These are phyloP conservation scores for Graphilbum sp. DNA, from an alignment of 2,329 filamentous ascomycete species.

Conservation along the genomic window DNA sequence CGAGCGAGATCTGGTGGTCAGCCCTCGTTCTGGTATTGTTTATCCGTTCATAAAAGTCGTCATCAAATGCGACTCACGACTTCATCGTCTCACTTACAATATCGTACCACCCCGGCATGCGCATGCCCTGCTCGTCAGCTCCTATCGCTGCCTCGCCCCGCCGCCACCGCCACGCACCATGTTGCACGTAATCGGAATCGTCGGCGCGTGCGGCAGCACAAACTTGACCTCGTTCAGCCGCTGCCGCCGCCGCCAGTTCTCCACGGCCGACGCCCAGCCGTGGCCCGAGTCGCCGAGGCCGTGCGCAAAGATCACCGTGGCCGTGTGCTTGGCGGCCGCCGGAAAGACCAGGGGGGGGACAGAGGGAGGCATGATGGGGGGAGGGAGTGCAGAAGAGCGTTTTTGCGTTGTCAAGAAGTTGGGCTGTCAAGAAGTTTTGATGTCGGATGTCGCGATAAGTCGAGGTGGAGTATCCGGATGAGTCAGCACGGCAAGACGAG, in stretches of 20 bases:
- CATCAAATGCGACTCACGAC: too few relatives aligned
- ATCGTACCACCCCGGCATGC: constrained; percentile 82
- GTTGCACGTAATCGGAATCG: constrained; percentile 60
- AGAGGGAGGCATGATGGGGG: neutral
- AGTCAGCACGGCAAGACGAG: too few relatives aligned
- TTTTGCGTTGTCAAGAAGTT: neutral
- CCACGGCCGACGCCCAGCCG: constrained; percentile 67
- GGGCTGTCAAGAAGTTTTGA: too few relatives aligned
- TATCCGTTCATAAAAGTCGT: too few relatives aligned
- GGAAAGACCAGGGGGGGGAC: constrained; percentile 56
- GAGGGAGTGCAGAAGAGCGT: neutral
- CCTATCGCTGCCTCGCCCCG: too few relatives aligned
- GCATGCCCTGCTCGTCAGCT: constrained; percentile 32
- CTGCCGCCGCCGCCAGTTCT: constrained; percentile 69
- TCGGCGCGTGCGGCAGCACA: constrained; percentile 80
- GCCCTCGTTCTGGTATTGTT: too few relatives aligned
- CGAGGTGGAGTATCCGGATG: too few relatives aligned
- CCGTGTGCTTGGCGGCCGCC: constrained; percentile 66
- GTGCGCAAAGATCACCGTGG: constrained; percentile 87
- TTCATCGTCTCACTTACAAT: too few relatives aligned
- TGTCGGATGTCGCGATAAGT: too few relatives aligned
- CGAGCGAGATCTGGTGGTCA: constrained; percentile 8
- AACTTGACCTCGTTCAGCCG: constrained; percentile 85
- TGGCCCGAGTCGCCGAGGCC: constrained; percentile 73
- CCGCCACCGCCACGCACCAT: constrained; percentile 31